Conservation (phyloP, 73 alveolate genomes). For the Breviolum minutum region DNA sequence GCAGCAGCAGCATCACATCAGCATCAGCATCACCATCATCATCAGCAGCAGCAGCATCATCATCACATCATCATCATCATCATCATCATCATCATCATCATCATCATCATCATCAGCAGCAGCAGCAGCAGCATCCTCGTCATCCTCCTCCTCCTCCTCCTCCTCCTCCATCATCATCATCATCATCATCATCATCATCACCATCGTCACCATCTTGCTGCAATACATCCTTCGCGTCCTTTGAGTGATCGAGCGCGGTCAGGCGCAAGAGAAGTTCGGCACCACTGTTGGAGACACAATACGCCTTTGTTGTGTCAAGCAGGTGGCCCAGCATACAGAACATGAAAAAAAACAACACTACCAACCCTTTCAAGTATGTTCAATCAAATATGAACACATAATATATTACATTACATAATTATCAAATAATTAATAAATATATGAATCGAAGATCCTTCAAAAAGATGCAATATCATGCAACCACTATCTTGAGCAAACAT, state of each 20-base stretch:
- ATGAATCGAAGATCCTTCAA: background rate
- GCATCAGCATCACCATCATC: background rate
- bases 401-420: too few species aligned
- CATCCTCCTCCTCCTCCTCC: too few species aligned
- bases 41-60: too few species aligned
- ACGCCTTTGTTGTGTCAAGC: background rate
- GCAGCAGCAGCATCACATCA: too few species aligned
- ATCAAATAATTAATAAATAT: too few species aligned
- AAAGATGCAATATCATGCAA: background rate
- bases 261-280: constrained; percentile 45
- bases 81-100: too few species aligned
- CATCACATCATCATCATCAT: background rate
- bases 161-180: too few species aligned
- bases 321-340: background rate
- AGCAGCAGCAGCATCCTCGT: too few species aligned
- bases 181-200: too few species aligned
- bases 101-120: too few species aligned
- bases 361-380: too few species aligned
- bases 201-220: background rate
- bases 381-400: too few species aligned
- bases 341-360: background rate
- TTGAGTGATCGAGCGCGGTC: background rate
- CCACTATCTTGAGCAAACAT: background rate
- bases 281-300: constrained; percentile 30
- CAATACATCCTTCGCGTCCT: background rate